Base-by-base conservation (phyloP, 2,329 filamentous ascomycete species). In the Colletotrichum cuscutae region DNA sequence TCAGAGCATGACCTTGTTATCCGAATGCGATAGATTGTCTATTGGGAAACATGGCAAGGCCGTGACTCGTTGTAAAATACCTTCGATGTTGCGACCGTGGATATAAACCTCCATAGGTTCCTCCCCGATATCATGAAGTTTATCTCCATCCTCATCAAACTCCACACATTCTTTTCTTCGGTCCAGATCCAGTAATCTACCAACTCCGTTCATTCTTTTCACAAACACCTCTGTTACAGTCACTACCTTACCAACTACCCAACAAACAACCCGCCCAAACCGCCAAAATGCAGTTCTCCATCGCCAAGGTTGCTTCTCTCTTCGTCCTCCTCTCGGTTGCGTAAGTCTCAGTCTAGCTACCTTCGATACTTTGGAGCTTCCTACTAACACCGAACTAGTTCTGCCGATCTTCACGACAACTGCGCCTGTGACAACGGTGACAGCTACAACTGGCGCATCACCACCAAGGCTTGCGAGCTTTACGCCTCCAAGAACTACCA, bases 361-460 rank as follows among this genome's bases (percentile, higher is more conserved):
- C 4, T 4, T 15, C 24, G 9, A n/a, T 1, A 19, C 42, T 52
- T 12, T 15, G 12, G 13, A 8, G 4, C 3, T 5, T 1, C 7
- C 22, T 8, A 7, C 61, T 70, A 54, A 73, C 57, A 15, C 32
- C 3, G 2, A 11, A 26, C 12, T 24, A 77, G 75, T 2, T 28
- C 77, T 11, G 78, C 78, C 54, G 56, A 78, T 58, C 64, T 76
- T 11, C 77, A 79, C 65, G 63, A 65, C 28, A 75, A 53, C 73
- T 77, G 76, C 61, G 61, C 67, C 11, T 77, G 75, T 71, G 49
- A 73, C 75, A 77, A 77, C 70, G 75, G 76, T 63, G 73, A 76
- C 53, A 73, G 75, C 71, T 77, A 75, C 71, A 77, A 76, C 71
- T 77, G 75, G 75, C 74, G 76, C 57, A 76, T 77, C 65, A 75